These are phyloP conservation scores for Tolypocladium amazonense DNA, from an alignment of 2,329 filamentous ascomycete genomes.

Conservation along the genomic window DNA sequence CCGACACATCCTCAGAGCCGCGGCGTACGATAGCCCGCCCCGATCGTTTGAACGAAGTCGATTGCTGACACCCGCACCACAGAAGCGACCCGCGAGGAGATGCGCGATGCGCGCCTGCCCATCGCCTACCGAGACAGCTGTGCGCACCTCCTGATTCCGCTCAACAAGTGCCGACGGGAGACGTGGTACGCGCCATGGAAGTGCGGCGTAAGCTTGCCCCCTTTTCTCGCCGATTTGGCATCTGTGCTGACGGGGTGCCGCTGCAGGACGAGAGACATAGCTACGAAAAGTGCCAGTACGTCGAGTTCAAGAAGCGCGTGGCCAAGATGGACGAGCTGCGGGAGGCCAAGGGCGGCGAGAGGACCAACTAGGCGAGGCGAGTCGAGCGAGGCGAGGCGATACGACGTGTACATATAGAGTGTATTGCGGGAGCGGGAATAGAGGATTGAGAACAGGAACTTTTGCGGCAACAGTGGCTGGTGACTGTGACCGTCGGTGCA, in stretches of 20 bases:
- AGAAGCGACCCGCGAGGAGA: conserved; percentile 82
- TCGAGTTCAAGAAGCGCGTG: conserved; percentile 96
- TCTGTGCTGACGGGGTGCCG: conserved; percentile 4
- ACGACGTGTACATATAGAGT: background rate
- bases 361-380: conserved; percentile 59
- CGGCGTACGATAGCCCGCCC: conserved; percentile 19
- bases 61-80: conserved; percentile 4
- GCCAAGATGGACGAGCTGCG: conserved; percentile 97
- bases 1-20: conserved; percentile 23
- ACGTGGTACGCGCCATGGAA: conserved; percentile 97
- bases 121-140: conserved; percentile 92
- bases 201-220: conserved; percentile 63
- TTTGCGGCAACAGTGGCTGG: background rate
- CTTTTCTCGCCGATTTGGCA: too few relatives aligned
- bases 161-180: conserved; percentile 88
- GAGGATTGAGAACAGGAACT: background rate
- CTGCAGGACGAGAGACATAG: conserved; percentile 83
- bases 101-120: conserved; percentile 83
- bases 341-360: conserved; percentile 69
- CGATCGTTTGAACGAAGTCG: background rate
- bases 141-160: conserved; percentile 84
- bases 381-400: background rate
- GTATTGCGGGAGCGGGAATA: background rate
- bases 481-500: background rate
- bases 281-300: conserved; percentile 99